These are phyloP conservation scores for Cystobasidium slooffiae DNA, from an alignment of 1,284 basidiomycete species.

Conservation along the genomic window DNA sequence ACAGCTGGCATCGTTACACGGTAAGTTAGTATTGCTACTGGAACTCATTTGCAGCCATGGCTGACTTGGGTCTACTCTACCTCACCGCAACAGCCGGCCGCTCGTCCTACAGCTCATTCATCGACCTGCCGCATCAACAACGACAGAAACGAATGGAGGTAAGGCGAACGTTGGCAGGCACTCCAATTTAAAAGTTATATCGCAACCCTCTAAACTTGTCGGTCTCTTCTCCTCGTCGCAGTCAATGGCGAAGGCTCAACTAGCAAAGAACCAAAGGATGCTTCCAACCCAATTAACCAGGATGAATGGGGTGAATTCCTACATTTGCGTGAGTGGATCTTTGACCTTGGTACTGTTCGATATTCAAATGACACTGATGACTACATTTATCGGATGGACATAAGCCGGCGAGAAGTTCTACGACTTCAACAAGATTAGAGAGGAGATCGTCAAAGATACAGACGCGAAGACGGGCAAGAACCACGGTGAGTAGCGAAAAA, in stretches of 20 bases:
- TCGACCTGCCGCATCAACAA: slow-evolving; percentile 60
- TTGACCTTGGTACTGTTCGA: too few species aligned
- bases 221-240: slow-evolving; percentile 1
- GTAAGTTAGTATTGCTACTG: slow-evolving; percentile 61
- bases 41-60: slow-evolving; percentile 59
- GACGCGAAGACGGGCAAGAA: slow-evolving; percentile 98
- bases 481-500: slow-evolving; percentile 63
- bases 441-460: slow-evolving; percentile 94
- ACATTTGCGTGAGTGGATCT: slow-evolving; percentile 62
- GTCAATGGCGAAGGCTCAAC: slow-evolving; percentile 34
- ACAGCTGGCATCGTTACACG: slow-evolving; percentile 87
- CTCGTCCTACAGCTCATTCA: slow-evolving; percentile 90
- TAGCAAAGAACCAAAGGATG: slow-evolving; percentile 51
- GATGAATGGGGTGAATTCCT: slow-evolving; percentile 99
- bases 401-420: slow-evolving; percentile 94
- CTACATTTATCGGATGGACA: too few species aligned
- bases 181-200: not conserved
- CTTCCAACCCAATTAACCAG: slow-evolving; percentile 70
- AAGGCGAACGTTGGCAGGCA: not conserved
- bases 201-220: not conserved
- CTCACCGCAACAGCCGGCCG: slow-evolving; percentile 42
- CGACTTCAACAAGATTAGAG: slow-evolving; percentile 95
- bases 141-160: slow-evolving; percentile 44
- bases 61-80: not conserved
- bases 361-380: too few species aligned